phyloP scores from a whole-genome alignment of 306 rosid genomes.

The Cucumis hystrix region DNA sequence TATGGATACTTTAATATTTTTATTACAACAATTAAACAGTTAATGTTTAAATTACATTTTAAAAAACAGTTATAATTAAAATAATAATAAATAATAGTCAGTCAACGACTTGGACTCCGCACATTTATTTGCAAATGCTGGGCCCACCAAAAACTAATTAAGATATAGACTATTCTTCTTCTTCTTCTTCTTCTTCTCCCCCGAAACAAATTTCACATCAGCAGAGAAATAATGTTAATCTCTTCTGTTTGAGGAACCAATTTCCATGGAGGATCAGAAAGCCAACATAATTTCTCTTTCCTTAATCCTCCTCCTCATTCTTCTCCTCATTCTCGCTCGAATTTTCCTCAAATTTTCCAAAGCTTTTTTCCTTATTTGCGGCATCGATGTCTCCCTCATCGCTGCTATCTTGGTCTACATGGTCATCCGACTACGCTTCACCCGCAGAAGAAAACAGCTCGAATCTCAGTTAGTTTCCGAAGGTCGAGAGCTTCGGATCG shows the following conservation, averaged over 20 bases:
- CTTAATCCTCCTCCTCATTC: constrained; percentile 26
- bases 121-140: neutral
- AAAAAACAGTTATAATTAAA: too few species aligned
- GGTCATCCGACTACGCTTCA: constrained; percentile 38
- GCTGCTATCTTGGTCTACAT: constrained; percentile 45
- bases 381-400: constrained; percentile 42
- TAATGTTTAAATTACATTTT: too few species aligned
- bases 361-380: constrained; percentile 61
- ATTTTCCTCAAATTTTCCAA: constrained; percentile 26
- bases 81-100: neutral
- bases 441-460: constrained; percentile 25
- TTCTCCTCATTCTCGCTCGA: constrained; percentile 39
- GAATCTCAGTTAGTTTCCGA: constrained; percentile 41
- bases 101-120: constrained; percentile 1
- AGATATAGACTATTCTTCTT: neutral
- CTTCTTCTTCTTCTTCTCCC: neutral
- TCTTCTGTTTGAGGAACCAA: neutral
- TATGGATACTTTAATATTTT: too few species aligned
- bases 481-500: constrained; percentile 76
- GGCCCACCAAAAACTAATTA: neutral
- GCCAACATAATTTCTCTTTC: constrained; percentile 28
- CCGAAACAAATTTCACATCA: neutral
- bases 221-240: neutral
- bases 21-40: neutral
- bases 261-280: constrained; percentile 61